Evolutionary conservation across 1,284 basidiomycete genomes (phyloP).

Genomic region (Puccinia sorghi): DNA sequence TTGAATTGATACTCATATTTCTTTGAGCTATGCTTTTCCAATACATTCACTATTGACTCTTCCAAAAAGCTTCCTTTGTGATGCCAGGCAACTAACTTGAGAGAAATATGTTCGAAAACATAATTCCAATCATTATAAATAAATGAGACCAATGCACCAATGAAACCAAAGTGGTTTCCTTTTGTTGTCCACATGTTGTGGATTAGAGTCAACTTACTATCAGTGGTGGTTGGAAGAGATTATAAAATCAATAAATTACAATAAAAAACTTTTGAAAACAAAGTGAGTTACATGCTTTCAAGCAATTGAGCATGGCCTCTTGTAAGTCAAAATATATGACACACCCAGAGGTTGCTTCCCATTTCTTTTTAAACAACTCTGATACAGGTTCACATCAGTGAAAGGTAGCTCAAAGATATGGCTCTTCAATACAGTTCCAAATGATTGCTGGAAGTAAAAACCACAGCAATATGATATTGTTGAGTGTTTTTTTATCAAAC

Average conservation of each 20-base stretch:
- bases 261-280: neutral
- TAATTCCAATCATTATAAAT: slow-evolving; percentile 13
- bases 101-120: neutral
- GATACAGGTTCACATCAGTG: neutral
- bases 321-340: neutral
- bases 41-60: neutral
- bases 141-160: neutral
- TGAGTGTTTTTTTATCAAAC: neutral
- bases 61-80: slow-evolving; percentile 6
- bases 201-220: neutral
- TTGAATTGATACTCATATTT: neutral
- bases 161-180: neutral
- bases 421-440: slow-evolving; percentile 8
- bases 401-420: neutral
- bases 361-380: neutral
- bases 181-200: neutral
- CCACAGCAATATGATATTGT: neutral
- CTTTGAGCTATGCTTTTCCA: neutral
- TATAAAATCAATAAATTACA: neutral
- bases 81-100: slow-evolving; percentile 5
- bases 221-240: neutral
- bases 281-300: neutral
- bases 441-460: neutral
- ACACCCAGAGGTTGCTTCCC: neutral
- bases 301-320: too few species aligned